phyloP scores from a whole-genome alignment of 495 filamentous ascomycete species.

The Podospora pseudoanserina region DNA sequence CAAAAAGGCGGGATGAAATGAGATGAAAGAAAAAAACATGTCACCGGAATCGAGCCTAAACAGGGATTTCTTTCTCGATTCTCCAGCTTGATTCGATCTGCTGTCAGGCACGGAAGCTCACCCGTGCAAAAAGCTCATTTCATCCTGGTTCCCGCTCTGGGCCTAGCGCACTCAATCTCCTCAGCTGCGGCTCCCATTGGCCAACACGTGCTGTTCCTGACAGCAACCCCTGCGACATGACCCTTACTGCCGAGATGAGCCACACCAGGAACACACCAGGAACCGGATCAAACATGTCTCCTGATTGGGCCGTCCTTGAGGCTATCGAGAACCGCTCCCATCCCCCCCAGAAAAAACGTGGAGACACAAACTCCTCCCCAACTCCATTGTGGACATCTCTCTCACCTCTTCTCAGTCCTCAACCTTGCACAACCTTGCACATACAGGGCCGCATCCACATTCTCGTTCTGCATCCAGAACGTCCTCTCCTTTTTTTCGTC shows the following conservation, averaged over 20 bases:
- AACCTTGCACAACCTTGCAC: background rate
- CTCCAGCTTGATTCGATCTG: background rate
- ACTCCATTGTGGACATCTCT: background rate
- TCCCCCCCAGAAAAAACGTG: conserved; percentile 16
- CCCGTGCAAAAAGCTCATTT: background rate
- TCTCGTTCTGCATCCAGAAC: conserved; percentile 2
- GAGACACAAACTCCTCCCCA: background rate
- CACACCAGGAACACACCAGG: conserved; percentile 13
- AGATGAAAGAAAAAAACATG: background rate
- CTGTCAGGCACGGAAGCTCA: background rate
- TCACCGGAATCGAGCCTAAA: background rate
- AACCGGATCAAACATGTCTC: conserved; percentile 1
- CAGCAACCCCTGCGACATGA: conserved; percentile 12
- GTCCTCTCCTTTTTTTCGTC: conserved; percentile 6
- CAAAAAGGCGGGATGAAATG: background rate
- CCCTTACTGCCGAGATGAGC: conserved; percentile 23
- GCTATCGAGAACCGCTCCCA: conserved; percentile 15
- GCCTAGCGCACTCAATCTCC: conserved; percentile 8
- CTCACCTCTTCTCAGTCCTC: background rate
- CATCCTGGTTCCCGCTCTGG: background rate
- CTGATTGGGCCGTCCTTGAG: conserved; percentile 20
- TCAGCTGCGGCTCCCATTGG: conserved; percentile 16
- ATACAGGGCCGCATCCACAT: background rate
- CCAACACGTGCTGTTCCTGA: conserved; percentile 8
- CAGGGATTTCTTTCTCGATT: background rate